Evolutionary conservation across 2,329 filamentous ascomycete species (phyloP), one percentile per base, ranked within the genome.

Genomic region (Endoconidiophora polonica): DNA sequence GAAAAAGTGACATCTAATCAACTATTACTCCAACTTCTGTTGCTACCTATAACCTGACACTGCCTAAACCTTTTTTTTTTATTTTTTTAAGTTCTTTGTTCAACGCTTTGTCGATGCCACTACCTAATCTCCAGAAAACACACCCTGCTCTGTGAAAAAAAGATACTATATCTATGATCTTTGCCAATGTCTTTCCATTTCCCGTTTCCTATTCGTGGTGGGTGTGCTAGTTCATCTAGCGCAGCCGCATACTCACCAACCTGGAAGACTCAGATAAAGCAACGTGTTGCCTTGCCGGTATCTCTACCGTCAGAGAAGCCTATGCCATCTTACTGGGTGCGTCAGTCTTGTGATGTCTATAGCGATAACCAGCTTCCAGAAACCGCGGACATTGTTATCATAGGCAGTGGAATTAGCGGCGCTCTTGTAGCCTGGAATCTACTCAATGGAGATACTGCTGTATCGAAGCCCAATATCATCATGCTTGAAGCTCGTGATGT

Each of bases 391-490:
- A 59, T 74, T 2, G 66, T 71, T 16, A 66, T 76, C 39, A 68
- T 76, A 54, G 72, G 74, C 20, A 74, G 71, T 36, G 74, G 74
- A 1, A 75, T 77, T 52, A 69, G 72, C 1, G 71, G 66, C 7
- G 66, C 64, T 2, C 62, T 63, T 18, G 58, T 68, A 14, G 66
- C 65, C 3, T 57, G 63, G 50, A 46, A 52, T 16, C 9, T 56
- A 10, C 54, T 60, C 7, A 42, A 46, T 18, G 54, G 56, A 24
- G 37, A 16, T 20, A 26, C 16, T 6, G 18, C n/a, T 12, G n/a
- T 38, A 18, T 7, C n/a, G 4, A 22, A 24, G 26, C 18, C n/a
- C 5, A 29, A 24, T 7, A 55, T 65, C 18, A 46, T 62, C 1
- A 61, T 66, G 58, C 55, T 66, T 3, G 63, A 65, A 48, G 62